A percentile compares a stretch with the other conserved stretches of the same genome.
These are phyloP conservation scores for Apostasia shenzhenica DNA, from an alignment of 106 monocot species.

Conservation along the genomic window DNA sequence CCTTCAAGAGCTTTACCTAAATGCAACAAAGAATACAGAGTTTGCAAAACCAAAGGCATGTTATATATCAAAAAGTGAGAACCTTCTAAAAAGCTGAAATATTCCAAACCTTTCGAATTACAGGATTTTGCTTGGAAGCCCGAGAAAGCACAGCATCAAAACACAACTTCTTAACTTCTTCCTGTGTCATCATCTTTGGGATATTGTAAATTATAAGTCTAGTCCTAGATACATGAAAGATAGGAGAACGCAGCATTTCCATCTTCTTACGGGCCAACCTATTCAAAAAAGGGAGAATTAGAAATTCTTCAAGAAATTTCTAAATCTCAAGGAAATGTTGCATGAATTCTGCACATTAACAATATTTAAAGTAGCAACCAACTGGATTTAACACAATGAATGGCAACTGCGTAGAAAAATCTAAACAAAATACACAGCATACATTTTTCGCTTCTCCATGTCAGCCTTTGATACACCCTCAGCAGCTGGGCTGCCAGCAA, in stretches of 20 bases:
- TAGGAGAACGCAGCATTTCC: constrained; percentile 68
- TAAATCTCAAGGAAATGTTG: too few species aligned
- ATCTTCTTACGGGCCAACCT: constrained; percentile 71
- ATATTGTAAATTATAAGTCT: constrained; percentile 92
- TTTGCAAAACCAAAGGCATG: background rate
- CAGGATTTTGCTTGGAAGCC: constrained; percentile 88
- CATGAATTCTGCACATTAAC: too few species aligned
- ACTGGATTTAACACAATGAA: too few species aligned
- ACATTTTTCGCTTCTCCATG: constrained; percentile 86
- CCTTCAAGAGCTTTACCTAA: constrained; percentile 90
- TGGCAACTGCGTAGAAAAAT: too few species aligned
- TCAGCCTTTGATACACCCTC: constrained; percentile 88
- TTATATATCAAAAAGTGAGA: background rate
- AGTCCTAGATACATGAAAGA: constrained; percentile 92
- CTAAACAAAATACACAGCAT: constrained; percentile 16
- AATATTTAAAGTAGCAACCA: too few species aligned
- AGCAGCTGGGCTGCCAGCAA: constrained; percentile 65
- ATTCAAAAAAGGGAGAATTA: too few species aligned
- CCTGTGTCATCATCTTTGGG: constrained; percentile 74
- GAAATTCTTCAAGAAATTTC: too few species aligned
- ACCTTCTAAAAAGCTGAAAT: background rate
- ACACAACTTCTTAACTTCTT: constrained; percentile 71
- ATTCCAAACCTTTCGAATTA: constrained; percentile 59
- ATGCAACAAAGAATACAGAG: constrained; percentile 4
- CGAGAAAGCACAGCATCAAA: constrained; percentile 74